phyloP scores from a whole-genome alignment of 2,329 filamentous ascomycete genomes.

The Sclerotinia nivalis region DNA sequence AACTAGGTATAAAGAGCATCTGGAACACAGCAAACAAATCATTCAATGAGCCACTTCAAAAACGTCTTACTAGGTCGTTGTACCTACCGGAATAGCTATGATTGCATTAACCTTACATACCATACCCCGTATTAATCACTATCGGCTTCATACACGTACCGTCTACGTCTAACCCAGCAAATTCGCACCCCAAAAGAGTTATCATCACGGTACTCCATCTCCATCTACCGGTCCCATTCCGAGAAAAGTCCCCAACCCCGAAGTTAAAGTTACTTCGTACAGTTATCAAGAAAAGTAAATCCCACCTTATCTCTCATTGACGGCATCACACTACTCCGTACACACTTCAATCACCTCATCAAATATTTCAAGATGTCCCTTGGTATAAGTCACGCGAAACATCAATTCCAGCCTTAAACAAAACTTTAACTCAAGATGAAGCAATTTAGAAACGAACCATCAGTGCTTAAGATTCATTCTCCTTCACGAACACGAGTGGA shows the following conservation, averaged over 20 bases:
- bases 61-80: too few relatives aligned
- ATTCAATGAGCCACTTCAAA: too few relatives aligned
- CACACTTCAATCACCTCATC: too few relatives aligned
- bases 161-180: background rate
- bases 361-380: too few relatives aligned
- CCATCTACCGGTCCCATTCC: background rate
- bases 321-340: background rate
- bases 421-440: background rate
- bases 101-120: background rate
- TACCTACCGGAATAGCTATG: too few relatives aligned
- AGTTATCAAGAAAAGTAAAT: background rate
- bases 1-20: background rate
- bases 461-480: background rate
- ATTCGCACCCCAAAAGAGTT: background rate
- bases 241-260: background rate
- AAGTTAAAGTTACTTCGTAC: background rate
- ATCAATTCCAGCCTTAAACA: background rate
- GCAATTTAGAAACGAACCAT: conserved; percentile 4
- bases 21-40: background rate
- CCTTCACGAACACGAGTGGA: background rate
- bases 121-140: background rate
- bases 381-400: too few relatives aligned
- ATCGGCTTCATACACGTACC: background rate
- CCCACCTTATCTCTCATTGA: background rate
- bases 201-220: background rate